Conservation (phyloP, 805 yeast genomes). For the Zygoascus bituminiphila region DNA sequence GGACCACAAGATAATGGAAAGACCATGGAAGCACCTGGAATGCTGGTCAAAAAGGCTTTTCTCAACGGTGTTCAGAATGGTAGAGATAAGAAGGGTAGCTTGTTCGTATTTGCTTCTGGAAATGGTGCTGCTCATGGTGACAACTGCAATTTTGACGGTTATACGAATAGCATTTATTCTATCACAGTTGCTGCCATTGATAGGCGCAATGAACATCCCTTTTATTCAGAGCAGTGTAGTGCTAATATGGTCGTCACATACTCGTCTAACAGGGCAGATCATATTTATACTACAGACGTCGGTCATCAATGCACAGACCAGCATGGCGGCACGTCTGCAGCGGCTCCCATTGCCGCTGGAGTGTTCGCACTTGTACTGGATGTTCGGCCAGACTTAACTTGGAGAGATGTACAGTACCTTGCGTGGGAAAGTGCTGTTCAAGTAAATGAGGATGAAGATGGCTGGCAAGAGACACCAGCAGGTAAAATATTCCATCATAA, state of each 20-base stretch:
- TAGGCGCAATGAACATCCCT: conserved; percentile 76
- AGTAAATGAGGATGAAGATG: conserved; percentile 56
- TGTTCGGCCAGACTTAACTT: conserved; percentile 79
- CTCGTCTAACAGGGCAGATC: conserved; percentile 84
- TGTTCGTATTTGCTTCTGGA: conserved; percentile 94
- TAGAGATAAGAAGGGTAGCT: conserved; percentile 67
- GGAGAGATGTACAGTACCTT: conserved; percentile 93
- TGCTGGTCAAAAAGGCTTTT: conserved; percentile 70
- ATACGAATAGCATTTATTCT: conserved; percentile 90
- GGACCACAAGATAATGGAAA: conserved; percentile 93
- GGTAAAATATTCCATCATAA: conserved; percentile 68
- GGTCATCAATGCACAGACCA: conserved; percentile 54
- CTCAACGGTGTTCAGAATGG: conserved; percentile 81
- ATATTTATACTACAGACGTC: conserved; percentile 81
- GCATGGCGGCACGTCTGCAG: conserved; percentile 98
- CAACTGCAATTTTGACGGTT: conserved; percentile 94
- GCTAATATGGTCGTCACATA: conserved; percentile 93
- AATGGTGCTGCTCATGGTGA: conserved; percentile 82
- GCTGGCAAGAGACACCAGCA: conserved; percentile 66
- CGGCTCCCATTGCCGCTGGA: conserved; percentile 99
- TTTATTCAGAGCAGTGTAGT: conserved; percentile 85
- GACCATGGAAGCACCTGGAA: conserved; percentile 78
- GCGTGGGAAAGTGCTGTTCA: conserved; percentile 64
- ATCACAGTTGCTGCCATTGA: conserved; percentile 94
- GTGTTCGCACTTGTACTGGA: conserved; percentile 73